Base-by-base conservation (phyloP, 257 asterid species). In the Rhazya stricta region DNA sequence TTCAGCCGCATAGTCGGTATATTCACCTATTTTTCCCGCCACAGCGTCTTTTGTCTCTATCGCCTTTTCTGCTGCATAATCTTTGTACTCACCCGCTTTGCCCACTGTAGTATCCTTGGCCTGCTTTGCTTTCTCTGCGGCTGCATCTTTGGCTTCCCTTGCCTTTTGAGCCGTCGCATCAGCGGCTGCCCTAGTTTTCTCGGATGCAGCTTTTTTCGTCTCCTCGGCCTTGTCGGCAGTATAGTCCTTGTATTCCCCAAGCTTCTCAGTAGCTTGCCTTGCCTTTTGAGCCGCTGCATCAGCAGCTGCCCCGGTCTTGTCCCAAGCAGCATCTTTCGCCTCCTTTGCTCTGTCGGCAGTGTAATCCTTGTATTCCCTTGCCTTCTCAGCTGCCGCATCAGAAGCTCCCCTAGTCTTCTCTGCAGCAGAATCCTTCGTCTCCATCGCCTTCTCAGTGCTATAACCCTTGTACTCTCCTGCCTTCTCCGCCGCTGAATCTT, bases 401-500 rank as follows among this genome's bases (percentile, higher is more conserved):
- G 74, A 27, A 10, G 89, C 90, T 48, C 82, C 66, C 62, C 76
- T 57, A 0, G 69, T 68, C 45, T 76, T 71, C 23, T 48, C 72
- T 30, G 81, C 48, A 5, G 77, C 51, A 0, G 29, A 19, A 18
- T 70, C 76, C 9, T 42, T 43, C 4, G 51, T 29, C 11, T 39
- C 72, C n/a, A 34, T 27, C 10, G 91, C 88, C 0, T 87, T 90
- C 0, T 42, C 88, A 0, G 92, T 87, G 0, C 86, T 88, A 0
- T 86, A 73, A 7, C 85, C 90, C 81, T 85, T 88, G 77, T 83
- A 27, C 51, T 82, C 97, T 0, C 84, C 54, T 0, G 85, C 79
- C 78, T 81, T 89, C 19, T 88, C 89, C 3, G 86, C 87, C 0
- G 91, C 53, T 0, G 82, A 48, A 21, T 91, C 98, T 72, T 88